These are phyloP conservation scores for Phaeosphaeria sp. DNA, from an alignment of 2,329 filamentous ascomycete genomes.

Conservation along the genomic window DNA sequence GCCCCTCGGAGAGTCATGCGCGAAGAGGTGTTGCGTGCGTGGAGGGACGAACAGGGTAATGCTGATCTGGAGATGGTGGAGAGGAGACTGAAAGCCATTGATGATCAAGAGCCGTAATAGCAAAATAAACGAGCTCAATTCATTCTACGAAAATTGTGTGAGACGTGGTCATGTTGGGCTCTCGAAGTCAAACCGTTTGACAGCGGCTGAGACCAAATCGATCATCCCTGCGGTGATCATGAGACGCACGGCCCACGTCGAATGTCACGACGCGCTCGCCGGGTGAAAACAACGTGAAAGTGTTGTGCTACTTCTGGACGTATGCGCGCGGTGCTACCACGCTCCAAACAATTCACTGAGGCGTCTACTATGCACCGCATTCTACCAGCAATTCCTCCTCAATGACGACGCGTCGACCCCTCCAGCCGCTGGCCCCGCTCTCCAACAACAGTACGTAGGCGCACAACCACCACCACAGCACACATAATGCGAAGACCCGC, in stretches of 20 bases:
- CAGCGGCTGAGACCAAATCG: background rate
- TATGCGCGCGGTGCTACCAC: background rate
- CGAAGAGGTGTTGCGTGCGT: constrained; percentile 60
- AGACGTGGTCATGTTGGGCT: too few relatives aligned
- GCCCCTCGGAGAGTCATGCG: constrained; percentile 76
- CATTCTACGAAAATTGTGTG: too few relatives aligned
- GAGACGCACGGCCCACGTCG: constrained; percentile 22
- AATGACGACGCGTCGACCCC: constrained; percentile 46
- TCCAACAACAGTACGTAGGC: constrained; percentile 19
- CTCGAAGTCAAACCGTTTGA: background rate
- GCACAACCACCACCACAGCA: background rate
- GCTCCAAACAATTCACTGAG: background rate
- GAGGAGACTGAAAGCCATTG: constrained; percentile 42
- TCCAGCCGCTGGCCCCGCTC: constrained; percentile 41
- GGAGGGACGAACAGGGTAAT: constrained; percentile 43
- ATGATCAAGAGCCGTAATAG: constrained; percentile 42
- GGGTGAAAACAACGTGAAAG: constrained; percentile 22
- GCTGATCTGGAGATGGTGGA: constrained; percentile 41
- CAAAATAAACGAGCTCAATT: too few relatives aligned
- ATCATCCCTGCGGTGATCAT: constrained; percentile 22
- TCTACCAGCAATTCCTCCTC: constrained; percentile 12
- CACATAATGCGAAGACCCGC: background rate
- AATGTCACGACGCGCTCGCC: constrained; percentile 32
- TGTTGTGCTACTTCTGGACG: constrained; percentile 7
- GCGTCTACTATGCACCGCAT: constrained; percentile 22